Evolutionary conservation across 306 rosid species (phyloP).

Genomic region (Rubus idaeus): DNA sequence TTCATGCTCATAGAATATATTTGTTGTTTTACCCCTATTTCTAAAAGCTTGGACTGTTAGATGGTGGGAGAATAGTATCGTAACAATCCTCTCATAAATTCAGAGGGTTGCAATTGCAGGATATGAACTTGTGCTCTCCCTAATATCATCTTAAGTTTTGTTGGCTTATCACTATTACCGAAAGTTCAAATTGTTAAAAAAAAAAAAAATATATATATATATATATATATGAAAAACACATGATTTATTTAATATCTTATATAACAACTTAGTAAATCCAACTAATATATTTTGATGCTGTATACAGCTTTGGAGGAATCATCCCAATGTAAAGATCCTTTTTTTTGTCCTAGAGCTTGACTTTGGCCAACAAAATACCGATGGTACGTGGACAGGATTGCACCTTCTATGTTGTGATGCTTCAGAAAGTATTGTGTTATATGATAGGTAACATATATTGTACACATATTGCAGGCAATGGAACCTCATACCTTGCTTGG

Average conservation of each 20-base stretch:
- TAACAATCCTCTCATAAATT: constrained; percentile 8
- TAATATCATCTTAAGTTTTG: constrained; percentile 12
- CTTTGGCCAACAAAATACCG: constrained; percentile 38
- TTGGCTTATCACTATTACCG: neutral
- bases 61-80: neutral
- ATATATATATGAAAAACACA: constrained; percentile 6
- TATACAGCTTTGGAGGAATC: constrained; percentile 69
- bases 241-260: constrained; percentile 6
- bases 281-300: constrained; percentile 26
- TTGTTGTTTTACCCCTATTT: neutral
- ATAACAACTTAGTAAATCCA: constrained; percentile 1
- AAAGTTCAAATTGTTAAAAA: neutral
- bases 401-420: neutral
- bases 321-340: constrained; percentile 64
- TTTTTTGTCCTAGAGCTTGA: constrained; percentile 58
- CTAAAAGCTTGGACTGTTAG: neutral
- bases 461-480: constrained; percentile 48
- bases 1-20: neutral
- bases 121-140: neutral
- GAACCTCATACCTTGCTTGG: constrained; percentile 54
- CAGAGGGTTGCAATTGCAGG: neutral
- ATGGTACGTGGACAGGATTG: constrained; percentile 32
- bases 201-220: too few species aligned
- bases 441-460: constrained; percentile 13
- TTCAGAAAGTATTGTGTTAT: neutral